A percentile compares a stretch with the other conserved stretches of the same genome.
Conservation (phyloP, 768 basidiomycete genomes). For the Mycena sanguinolenta region DNA sequence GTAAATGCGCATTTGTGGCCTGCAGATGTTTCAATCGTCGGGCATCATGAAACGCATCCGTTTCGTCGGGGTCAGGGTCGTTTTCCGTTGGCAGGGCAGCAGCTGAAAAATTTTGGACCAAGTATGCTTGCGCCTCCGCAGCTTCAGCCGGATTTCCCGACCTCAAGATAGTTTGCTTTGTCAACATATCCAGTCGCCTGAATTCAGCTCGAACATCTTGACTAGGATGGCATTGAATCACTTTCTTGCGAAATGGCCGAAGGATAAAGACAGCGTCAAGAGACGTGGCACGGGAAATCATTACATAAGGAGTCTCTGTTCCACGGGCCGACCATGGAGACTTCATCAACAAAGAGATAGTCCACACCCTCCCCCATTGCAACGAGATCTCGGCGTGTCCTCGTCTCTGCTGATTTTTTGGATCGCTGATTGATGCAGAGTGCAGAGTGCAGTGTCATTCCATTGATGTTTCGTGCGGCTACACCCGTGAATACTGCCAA, state of each 20-base stretch:
- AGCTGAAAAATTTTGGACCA: not conserved
- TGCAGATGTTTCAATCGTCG: too few relatives aligned
- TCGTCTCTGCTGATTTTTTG: slow-evolving; percentile 13
- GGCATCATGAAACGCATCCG: too few relatives aligned
- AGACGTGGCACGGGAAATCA: slow-evolving; percentile 16
- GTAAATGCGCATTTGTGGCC: too few relatives aligned
- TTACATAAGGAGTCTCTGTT: slow-evolving; percentile 12
- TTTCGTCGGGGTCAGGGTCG: too few relatives aligned
- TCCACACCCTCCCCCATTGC: slow-evolving; percentile 42
- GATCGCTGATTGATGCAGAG: slow-evolving; percentile 36
- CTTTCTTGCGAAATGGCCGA: not conserved
- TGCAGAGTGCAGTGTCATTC: slow-evolving; percentile 57
- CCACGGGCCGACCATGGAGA: slow-evolving; percentile 53
- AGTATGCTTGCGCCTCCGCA: not conserved
- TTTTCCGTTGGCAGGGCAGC: not conserved
- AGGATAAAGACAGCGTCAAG: not conserved
- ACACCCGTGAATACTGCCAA: slow-evolving; percentile 54
- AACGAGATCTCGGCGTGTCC: slow-evolving; percentile 34
- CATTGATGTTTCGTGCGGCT: slow-evolving; percentile 54
- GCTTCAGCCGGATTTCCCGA: not conserved
- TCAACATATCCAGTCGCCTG: not conserved
- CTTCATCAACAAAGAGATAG: slow-evolving; percentile 54
- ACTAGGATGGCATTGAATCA: slow-evolving; percentile 4
- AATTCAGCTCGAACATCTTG: slow-evolving; percentile 16
- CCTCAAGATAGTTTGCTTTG: not conserved